phyloP scores from a whole-genome alignment of 2,329 filamentous ascomycete species.

The Trichoderma atroviride region DNA sequence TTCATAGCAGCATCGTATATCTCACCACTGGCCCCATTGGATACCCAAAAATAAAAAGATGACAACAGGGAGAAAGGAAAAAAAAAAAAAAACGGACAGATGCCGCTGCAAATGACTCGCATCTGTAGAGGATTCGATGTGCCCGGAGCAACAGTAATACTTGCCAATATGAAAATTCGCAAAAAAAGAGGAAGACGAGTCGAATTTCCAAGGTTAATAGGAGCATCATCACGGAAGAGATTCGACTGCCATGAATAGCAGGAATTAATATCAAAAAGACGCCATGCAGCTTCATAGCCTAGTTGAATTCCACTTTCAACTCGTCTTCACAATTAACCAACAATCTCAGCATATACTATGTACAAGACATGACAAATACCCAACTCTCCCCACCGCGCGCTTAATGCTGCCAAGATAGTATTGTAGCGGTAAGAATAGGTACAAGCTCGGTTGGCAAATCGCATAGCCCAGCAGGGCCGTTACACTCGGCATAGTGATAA shows the following conservation, averaged over 20 bases:
- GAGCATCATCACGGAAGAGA: background rate
- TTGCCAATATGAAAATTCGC: too few species aligned
- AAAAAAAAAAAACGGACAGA: background rate
- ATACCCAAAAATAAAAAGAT: too few species aligned
- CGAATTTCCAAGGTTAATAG: too few species aligned
- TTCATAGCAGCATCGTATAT: background rate
- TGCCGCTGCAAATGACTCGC: background rate
- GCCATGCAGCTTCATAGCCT: too few species aligned
- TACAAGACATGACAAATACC: background rate
- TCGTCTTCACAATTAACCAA: background rate
- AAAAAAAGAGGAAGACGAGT: too few species aligned
- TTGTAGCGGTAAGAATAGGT: background rate
- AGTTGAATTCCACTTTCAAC: background rate
- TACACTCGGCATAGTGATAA: background rate
- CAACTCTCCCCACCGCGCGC: background rate
- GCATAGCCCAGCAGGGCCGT: background rate
- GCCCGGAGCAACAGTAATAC: background rate
- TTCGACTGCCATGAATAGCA: background rate
- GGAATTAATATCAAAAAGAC: background rate
- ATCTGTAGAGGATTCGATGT: background rate
- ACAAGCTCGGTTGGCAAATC: background rate
- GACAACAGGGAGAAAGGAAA: background rate
- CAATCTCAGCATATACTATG: background rate
- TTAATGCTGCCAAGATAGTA: background rate
- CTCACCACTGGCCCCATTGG: background rate